phyloP scores from a whole-genome alignment of 257 asterid genomes.

The Nicotiana undulata region DNA sequence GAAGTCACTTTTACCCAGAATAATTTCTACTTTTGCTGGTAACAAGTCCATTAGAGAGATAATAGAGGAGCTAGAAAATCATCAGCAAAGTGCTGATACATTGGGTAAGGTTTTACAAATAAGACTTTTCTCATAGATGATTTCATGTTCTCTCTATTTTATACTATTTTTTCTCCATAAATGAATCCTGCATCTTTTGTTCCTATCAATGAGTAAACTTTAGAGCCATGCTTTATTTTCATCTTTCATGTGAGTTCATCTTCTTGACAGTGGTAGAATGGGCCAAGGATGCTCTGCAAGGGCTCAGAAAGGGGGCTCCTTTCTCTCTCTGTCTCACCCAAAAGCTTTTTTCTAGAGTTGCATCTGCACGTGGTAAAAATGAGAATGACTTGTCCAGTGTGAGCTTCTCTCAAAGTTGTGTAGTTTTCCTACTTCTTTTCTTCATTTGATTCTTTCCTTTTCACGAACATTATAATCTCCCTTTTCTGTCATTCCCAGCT shows the following conservation, averaged over 20 bases:
- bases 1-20: conserved; percentile 74
- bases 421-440: not conserved
- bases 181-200: not conserved
- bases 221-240: not conserved
- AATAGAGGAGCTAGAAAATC: conserved; percentile 66
- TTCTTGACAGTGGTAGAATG: conserved; percentile 73
- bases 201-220: not conserved
- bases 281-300: conserved; percentile 95
- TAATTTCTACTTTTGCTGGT: conserved; percentile 74
- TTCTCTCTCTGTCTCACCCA: conserved; percentile 85
- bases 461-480: not conserved
- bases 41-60: conserved; percentile 61
- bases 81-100: conserved; percentile 68
- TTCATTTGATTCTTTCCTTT: not conserved
- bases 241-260: not conserved
- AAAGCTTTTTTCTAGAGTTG: conserved; percentile 65
- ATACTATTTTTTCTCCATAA: not conserved
- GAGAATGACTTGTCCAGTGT: conserved; percentile 61
- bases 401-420: conserved; percentile 7
- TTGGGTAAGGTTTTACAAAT: conserved; percentile 43
- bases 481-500: conserved; percentile 35
- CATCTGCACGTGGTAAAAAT: conserved; percentile 56
- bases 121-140: not conserved
- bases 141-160: not conserved
- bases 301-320: conserved; percentile 85